Conservation (phyloP, 768 basidiomycete genomes). For the Tulasnella sp. region DNA sequence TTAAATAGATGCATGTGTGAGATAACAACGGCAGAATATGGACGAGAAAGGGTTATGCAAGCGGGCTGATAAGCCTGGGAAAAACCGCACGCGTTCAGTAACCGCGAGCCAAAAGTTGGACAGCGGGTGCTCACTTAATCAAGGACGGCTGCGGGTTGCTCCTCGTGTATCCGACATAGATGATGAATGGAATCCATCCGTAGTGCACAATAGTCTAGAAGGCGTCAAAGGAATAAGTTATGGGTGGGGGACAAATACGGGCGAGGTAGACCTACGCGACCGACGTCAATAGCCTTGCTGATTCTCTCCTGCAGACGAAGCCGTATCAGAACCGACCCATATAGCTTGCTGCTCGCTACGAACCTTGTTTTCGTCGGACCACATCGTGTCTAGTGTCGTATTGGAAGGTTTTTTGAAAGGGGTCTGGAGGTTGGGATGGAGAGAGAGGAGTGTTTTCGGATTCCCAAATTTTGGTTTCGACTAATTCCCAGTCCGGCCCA, state of each 20-base stretch:
- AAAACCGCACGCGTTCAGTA: constrained; percentile 20
- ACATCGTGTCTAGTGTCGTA: constrained; percentile 53
- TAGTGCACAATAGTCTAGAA: constrained; percentile 86
- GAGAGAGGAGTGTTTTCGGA: not conserved
- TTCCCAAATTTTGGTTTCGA: constrained; percentile 23
- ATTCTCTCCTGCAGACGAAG: constrained; percentile 69
- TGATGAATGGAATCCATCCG: constrained; percentile 95
- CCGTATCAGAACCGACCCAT: not conserved
- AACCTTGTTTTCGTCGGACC: constrained; percentile 91
- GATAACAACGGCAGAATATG: constrained; percentile 6
- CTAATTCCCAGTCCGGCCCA: constrained; percentile 8
- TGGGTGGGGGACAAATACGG: not conserved
- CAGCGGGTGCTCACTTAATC: constrained; percentile 75
- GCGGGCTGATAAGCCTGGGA: constrained; percentile 85
- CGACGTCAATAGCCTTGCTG: constrained; percentile 75
- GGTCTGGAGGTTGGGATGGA: not conserved
- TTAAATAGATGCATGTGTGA: constrained; percentile 28
- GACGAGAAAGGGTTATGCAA: constrained; percentile 60
- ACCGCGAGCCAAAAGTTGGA: not conserved
- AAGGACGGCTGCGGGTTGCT: constrained; percentile 93
- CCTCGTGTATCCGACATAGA: constrained; percentile 91
- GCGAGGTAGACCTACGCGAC: constrained; percentile 57
- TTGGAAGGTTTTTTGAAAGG: constrained; percentile 19
- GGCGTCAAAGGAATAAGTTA: constrained; percentile 6
- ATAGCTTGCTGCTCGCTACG: not conserved